These are phyloP conservation scores for Blastobotrys terrestris DNA, from an alignment of 805 yeast genomes.

Conservation along the genomic window DNA sequence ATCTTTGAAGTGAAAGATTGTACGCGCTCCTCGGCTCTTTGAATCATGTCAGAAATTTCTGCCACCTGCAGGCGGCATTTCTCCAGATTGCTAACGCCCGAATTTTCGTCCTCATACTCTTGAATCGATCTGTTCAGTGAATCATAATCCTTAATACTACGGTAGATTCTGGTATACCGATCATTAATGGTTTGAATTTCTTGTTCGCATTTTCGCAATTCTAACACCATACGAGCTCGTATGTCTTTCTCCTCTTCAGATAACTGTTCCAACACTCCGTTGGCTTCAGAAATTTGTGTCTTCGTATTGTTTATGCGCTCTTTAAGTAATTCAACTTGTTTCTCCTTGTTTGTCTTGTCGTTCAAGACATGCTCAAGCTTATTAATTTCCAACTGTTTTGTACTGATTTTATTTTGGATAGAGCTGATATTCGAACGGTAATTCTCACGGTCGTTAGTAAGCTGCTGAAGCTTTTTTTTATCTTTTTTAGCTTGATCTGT, in stretches of 20 bases:
- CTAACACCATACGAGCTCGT: neutral
- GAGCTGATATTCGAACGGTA: constrained; percentile 39
- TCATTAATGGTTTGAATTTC: neutral
- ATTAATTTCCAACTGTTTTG: constrained; percentile 46
- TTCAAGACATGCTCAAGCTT: constrained; percentile 46
- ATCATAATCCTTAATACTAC: constrained; percentile 3
- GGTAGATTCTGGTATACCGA: neutral
- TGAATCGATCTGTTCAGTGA: constrained; percentile 8
- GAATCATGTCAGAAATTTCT: constrained; percentile 17
- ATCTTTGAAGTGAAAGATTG: constrained; percentile 16
- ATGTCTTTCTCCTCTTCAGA: neutral
- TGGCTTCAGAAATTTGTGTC: neutral
- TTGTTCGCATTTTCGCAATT: constrained; percentile 2
- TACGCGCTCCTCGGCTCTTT: constrained; percentile 22
- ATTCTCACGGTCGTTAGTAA: constrained; percentile 40
- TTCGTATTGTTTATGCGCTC: constrained; percentile 3
- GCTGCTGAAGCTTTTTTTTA: constrained; percentile 32
- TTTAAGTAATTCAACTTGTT: constrained; percentile 7
- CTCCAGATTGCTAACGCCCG: constrained; percentile 8
- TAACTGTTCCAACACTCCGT: neutral
- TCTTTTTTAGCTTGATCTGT: constrained; percentile 35
- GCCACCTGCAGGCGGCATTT: constrained; percentile 25
- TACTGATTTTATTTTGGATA: constrained; percentile 48
- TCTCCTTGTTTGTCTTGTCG: constrained; percentile 38
- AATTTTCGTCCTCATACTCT: constrained; percentile 10